Percentiles rank a stretch among this genome's conserved stretches.
Evolutionary conservation across 225 moss, liverwort and hornwort genomes (phyloP).

Genomic region (Anthoceros angustus): DNA sequence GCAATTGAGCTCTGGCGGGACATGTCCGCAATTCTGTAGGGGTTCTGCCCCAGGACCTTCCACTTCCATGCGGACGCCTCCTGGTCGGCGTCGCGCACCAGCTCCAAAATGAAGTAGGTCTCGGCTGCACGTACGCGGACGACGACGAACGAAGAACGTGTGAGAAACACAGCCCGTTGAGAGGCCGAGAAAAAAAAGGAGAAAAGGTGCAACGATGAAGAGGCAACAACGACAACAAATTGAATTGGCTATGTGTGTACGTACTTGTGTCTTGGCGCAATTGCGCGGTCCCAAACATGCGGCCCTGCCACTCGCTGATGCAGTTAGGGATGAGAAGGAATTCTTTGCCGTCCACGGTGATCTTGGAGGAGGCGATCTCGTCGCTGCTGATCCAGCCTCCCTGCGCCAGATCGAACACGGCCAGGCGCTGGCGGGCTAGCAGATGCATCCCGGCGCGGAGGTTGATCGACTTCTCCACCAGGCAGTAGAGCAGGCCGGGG

Average conservation of each 20-base stretch:
- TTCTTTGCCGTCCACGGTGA: neutral
- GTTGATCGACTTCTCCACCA: slow-evolving; percentile 3
- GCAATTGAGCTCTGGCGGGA: neutral
- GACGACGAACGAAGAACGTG: neutral
- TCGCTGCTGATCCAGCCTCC: neutral
- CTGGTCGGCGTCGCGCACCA: neutral
- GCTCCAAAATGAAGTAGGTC: neutral
- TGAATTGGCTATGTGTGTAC: neutral
- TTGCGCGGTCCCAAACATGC: slow-evolving; percentile 3
- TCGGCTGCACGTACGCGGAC: neutral
- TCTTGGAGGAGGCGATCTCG: neutral
- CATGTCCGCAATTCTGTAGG: neutral
- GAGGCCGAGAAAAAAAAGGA: neutral
- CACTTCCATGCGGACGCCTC: neutral
- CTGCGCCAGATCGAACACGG: neutral
- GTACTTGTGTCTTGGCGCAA: neutral
- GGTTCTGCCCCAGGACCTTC: neutral
- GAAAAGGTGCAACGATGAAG: neutral
- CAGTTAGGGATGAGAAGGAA: neutral
- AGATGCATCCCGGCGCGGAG: slow-evolving; percentile 1
- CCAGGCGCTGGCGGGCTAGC: neutral
- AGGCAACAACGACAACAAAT: too few species aligned
- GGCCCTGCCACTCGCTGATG: slow-evolving; percentile 4
- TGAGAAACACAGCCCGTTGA: neutral
- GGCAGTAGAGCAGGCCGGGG: neutral